phyloP scores from a whole-genome alignment of 148 eudicot genomes.

The Rhododendron simsii region DNA sequence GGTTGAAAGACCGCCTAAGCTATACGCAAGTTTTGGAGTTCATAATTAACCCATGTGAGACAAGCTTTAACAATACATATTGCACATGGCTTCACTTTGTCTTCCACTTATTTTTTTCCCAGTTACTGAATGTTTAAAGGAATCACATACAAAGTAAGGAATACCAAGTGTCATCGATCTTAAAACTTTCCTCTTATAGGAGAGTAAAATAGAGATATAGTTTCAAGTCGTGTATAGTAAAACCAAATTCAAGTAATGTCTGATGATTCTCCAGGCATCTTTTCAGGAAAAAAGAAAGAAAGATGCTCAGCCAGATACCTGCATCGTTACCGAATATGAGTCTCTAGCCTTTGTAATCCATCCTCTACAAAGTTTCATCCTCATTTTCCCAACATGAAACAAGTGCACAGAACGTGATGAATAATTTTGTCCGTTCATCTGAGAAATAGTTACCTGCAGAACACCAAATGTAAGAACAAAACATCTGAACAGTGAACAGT shows the following conservation, averaged over 20 bases:
- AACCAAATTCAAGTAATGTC: not conserved
- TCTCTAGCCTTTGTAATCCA: constrained; percentile 95
- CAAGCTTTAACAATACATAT: not conserved
- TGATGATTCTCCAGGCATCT: not conserved
- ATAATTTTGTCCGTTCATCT: constrained; percentile 88
- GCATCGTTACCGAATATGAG: constrained; percentile 79
- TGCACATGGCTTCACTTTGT: not conserved
- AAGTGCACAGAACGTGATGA: constrained; percentile 82
- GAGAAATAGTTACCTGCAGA: constrained; percentile 78
- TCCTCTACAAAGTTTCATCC: constrained; percentile 81
- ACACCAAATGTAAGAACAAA: not conserved
- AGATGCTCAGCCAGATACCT: constrained; percentile 35
- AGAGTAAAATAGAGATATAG: too few relatives aligned
- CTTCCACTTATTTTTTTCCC: not conserved
- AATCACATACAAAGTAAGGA: not conserved
- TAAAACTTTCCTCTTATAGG: not conserved
- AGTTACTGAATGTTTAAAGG: not conserved
- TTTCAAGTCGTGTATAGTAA: not conserved
- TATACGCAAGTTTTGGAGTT: not conserved
- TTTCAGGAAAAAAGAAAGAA: not conserved
- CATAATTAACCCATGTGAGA: not conserved
- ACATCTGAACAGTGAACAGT: not conserved
- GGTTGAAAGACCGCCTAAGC: not conserved
- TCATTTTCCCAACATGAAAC: constrained; percentile 78
- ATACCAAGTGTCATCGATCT: not conserved